Evolutionary conservation across 805 yeast species (phyloP), one percentile per base, ranked within the genome.

Genomic region (Pichia thaimueangensis): DNA sequence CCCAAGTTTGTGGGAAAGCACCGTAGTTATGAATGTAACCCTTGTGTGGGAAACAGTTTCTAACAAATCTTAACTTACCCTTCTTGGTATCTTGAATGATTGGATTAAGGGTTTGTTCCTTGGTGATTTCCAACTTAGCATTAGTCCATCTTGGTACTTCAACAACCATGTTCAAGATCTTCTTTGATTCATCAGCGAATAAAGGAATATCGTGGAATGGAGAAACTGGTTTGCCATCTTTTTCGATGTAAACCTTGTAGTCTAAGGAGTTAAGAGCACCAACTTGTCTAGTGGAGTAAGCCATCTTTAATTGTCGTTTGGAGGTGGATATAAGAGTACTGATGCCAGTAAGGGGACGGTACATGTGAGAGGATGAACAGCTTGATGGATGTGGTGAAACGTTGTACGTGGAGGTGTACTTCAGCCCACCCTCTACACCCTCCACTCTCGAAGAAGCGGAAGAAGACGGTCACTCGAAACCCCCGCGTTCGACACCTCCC

Each of bases 121-220:
- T 89, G 65, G 84, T 78, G 67, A 89, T 88, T 69, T 93, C 98
- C 65, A 89, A 74, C 74, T 93, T 93, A 52, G 97, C 97, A 64
- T 93, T 93, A 60, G 95, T 77, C 97, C 97, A 91, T 68, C 97
- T 84, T 63, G 98, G 98, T 53, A 93, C 88, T 70, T 93, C 98
- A 50, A 93, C 97, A 57, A 93, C 51, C 63, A 62, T 58, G 76
- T 84, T 85, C 54, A 84, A 73, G 56, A 89, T 76, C 59, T 89
- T 81, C 72, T 86, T 84, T 62, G 86, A 89, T 64, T 87, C 86
- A 69, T 91, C 93, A 57, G 97, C 97, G 60, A 82, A 89, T 64
- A 93, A 76, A 50, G 94, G 93, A 52, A 85, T 79, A 62, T 84
- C 94, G 63, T 93, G 98, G 86, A 91, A 88, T 42, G 97, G 86